Percentiles rank a stretch among this genome's conserved stretches.
Evolutionary conservation across 352 stramenopile genomes (phyloP).

Genomic region (Phytophthora vignae): DNA sequence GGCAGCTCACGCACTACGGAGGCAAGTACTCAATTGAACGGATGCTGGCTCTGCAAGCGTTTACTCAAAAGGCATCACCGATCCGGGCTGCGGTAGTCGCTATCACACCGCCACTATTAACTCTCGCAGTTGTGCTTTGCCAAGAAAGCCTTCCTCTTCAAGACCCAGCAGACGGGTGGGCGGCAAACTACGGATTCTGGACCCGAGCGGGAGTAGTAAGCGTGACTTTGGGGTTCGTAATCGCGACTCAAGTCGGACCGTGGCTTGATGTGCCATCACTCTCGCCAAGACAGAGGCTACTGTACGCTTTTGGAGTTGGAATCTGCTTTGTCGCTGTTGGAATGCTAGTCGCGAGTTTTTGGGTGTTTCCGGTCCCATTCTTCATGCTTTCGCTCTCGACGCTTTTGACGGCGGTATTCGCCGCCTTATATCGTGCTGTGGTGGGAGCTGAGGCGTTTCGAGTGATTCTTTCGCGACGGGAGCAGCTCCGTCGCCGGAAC

Average conservation of each 20-base stretch:
- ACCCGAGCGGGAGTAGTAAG: neutral
- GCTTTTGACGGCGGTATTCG: neutral
- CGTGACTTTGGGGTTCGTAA: neutral
- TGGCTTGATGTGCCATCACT: conserved; percentile 10
- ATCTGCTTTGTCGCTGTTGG: neutral
- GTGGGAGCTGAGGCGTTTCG: neutral
- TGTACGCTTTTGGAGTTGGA: neutral
- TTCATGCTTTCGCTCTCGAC: neutral
- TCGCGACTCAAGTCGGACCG: neutral
- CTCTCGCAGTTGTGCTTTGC: neutral
- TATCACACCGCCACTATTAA: neutral
- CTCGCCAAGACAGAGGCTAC: neutral
- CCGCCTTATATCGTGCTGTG: neutral
- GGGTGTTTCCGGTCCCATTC: conserved; percentile 12
- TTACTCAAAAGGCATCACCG: neutral
- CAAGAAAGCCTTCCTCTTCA: conserved; percentile 21
- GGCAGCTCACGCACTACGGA: neutral
- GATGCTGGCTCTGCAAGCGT: neutral
- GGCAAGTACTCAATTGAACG: neutral
- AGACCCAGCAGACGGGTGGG: conserved; percentile 9
- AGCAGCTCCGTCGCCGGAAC: conserved; percentile 5
- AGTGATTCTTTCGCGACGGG: neutral
- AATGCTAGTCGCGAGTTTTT: neutral
- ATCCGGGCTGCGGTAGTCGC: neutral
- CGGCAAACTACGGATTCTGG: conserved; percentile 20